Evolutionary conservation across 2,329 filamentous ascomycete species (phyloP).

Genomic region (Orbilia blumenaviensis): DNA sequence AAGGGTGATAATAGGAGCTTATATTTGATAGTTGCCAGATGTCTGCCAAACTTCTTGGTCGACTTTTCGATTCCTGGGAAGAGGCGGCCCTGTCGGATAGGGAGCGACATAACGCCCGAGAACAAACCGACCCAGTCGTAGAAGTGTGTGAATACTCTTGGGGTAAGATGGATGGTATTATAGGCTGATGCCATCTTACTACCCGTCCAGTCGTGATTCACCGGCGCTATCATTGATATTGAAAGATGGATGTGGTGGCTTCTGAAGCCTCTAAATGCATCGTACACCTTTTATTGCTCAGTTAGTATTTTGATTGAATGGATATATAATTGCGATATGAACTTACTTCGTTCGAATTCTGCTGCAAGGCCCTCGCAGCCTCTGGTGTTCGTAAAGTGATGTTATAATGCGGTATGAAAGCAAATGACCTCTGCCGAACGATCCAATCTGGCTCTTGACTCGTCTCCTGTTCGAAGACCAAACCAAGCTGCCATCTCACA

Average conservation of each 20-base stretch:
- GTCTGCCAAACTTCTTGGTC: slow-evolving; percentile 97
- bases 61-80: slow-evolving; percentile 95
- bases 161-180: slow-evolving; percentile 93
- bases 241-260: slow-evolving; percentile 97
- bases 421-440: slow-evolving; percentile 74
- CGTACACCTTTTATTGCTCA: slow-evolving; percentile 69
- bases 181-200: slow-evolving; percentile 84
- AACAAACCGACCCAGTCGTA: slow-evolving; percentile 98
- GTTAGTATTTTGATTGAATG: not conserved
- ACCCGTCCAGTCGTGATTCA: slow-evolving; percentile 85
- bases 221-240: slow-evolving; percentile 85
- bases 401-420: slow-evolving; percentile 92
- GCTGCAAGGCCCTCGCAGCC: slow-evolving; percentile 23
- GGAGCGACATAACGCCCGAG: slow-evolving; percentile 90
- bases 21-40: slow-evolving; percentile 98
- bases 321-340: not conserved
- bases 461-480: slow-evolving; percentile 89
- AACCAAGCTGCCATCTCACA: slow-evolving; percentile 87
- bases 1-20: slow-evolving; percentile 89
- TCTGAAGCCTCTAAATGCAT: slow-evolving; percentile 95
- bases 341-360: slow-evolving; percentile 33
- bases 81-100: slow-evolving; percentile 87
- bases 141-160: slow-evolving; percentile 97
- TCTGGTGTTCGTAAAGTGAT: slow-evolving; percentile 84
- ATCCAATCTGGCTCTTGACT: slow-evolving; percentile 64